Evolutionary conservation across 1,139 yeast genomes (phyloP), one percentile per base, ranked within the genome.

Genomic region (Yamadazyma dendronema): DNA sequence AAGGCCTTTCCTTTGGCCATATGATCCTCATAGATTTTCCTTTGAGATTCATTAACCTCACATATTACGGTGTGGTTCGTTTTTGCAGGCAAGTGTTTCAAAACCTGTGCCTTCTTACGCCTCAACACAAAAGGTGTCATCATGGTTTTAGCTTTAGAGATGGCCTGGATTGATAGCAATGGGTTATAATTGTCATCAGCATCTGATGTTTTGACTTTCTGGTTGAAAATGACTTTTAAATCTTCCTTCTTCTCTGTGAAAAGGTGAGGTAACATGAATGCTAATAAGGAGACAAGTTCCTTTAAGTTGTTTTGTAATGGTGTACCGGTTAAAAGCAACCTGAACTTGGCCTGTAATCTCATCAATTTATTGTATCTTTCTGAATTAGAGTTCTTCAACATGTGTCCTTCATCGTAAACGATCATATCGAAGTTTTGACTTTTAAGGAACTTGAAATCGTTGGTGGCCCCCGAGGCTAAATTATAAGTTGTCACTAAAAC

Each of bases 51-150:
- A 0, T 75, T 67, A 70, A 87, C 66, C 2, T 75, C 79, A 59
- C 97, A 88, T 46, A 70, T 72, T 34, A 77, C 77, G 29, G 84
- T 73, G 31, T 66, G 67, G 44, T 83, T 88, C 34, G 69, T 62
- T 56, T 94, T 92, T 21, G 75, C 72, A 0, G 98, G 98, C 47
- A 92, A 67, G 57, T 92, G 94, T 54, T 85, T 79, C 56, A 92
- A 72, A 9, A 92, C 98, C 60, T 92, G 97, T 41, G 79, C 85
- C 64, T 92, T 92, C 54, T 84, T 84, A 57, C 99, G 81, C 59
- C 99, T 76, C 51, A 92, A 68, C 8, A 92, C 92, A 65, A 92
- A 92, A 4, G 99, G 99, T 2, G 95, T 85, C 98, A 92, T 92
- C 97, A 92, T 92, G 3, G 94, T 84, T 59, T 87, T 88, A 5